Base-by-base conservation (phyloP, 345 rosid species). In the Lumnitzera racemosa region DNA sequence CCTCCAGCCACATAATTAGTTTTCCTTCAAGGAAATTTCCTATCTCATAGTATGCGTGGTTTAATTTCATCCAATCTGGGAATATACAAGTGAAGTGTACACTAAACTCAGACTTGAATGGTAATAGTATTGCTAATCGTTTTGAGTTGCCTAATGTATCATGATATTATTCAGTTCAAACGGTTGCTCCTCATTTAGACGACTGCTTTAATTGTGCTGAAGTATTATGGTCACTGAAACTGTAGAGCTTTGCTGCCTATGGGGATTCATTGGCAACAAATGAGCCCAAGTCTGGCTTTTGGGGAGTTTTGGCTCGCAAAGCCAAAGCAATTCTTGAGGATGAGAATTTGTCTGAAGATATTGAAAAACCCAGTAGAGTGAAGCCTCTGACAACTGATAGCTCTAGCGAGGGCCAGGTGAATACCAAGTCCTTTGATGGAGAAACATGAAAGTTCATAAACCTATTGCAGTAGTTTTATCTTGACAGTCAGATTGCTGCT, bases 231-330 rank as follows among this genome's bases (percentile, higher is more conserved):
- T 36, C 43, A 36, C 43, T 36, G 43, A 36, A 58, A 41, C 49
- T 57, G 55, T 66, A 88, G 83, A 84, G 85, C 58, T 88, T 83
- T 78, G 78, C 75, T 65, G 92, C 95, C 23, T 88, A 83, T 61
- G 96, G 84, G 56, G 76, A 67, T 53, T 46, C 58, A 24, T 68
- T 75, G 15, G 56, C 11, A 23, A 63, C 55, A 59, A 65, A 59
- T 49, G 90, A 81, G 24, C 61, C 80, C 4, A 84, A 78, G 13
- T 64, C 69, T 55, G 88, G 92, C 7, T 85, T 90, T 66, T 90
- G 97, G 97, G 96, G 88, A 31, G 79, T 87, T 51, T 68, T 90
- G 65, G 96, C 97, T 59, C 91, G 82, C 55, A 90, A 87, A 75
- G 96, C 96, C 17, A 90, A 87, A 76, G 74, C 90, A 53, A 87